Evolutionary conservation across 2,329 filamentous ascomycete species (phyloP).

Genomic region (Colletotrichum chlorophyti): DNA sequence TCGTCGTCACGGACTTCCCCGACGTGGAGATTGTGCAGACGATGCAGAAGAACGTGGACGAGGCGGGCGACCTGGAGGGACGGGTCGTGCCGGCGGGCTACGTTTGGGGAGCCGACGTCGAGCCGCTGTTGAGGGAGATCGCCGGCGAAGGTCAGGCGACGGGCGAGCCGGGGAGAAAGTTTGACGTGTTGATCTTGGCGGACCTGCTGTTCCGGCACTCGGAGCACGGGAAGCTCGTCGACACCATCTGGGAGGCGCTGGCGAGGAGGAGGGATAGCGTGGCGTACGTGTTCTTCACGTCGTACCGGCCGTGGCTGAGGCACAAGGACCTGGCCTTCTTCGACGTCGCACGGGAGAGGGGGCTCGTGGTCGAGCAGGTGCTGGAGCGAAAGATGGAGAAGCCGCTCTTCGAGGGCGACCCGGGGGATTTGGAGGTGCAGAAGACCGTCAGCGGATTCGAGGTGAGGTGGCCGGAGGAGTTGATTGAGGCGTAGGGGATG

Average conservation of each 20-base stretch:
- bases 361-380: constrained; percentile 80
- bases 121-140: constrained; percentile 65
- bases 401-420: constrained; percentile 89
- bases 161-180: constrained; percentile 49
- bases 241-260: constrained; percentile 73
- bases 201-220: constrained; percentile 92
- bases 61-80: constrained; percentile 43
- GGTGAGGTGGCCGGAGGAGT: constrained; percentile 66
- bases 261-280: constrained; percentile 59
- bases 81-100: constrained; percentile 71
- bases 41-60: constrained; percentile 76
- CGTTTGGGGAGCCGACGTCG: constrained; percentile 78
- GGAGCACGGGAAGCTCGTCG: constrained; percentile 80
- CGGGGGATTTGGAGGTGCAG: constrained; percentile 80
- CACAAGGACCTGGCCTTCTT: constrained; percentile 89
- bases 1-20: constrained; percentile 88
- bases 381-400: constrained; percentile 83
- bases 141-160: not conserved
- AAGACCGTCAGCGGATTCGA: constrained; percentile 84
- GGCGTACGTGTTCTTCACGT: constrained; percentile 92
- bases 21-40: constrained; percentile 84
- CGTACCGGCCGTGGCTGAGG: constrained; percentile 89
- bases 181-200: constrained; percentile 85
- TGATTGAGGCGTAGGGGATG: constrained; percentile 32
- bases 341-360: constrained; percentile 72